phyloP scores from a whole-genome alignment of 139 green algal genomes.

The Coccomyxa sp. region DNA sequence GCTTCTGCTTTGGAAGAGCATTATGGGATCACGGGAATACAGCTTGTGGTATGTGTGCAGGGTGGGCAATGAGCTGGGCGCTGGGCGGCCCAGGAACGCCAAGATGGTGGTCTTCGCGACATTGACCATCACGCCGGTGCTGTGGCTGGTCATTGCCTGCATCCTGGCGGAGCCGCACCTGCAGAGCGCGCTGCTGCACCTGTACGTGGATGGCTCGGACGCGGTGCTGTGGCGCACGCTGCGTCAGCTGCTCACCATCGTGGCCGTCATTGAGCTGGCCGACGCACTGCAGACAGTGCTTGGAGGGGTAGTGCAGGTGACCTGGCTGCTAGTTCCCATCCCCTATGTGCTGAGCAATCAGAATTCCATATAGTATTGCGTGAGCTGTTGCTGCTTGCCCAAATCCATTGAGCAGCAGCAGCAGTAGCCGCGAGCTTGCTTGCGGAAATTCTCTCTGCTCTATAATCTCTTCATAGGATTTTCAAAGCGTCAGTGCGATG shows the following conservation, averaged over 20 bases:
- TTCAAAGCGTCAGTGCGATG: no score
- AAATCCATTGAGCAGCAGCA: no score
- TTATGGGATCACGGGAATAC: no score
- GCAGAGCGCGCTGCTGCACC: conserved; percentile 23
- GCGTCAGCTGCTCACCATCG: conserved; percentile 36
- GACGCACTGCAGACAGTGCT: conserved; percentile 45
- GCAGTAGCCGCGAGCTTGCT: no score
- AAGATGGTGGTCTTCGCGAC: conserved; percentile 21
- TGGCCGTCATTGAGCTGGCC: conserved; percentile 38
- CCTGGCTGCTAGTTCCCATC: not conserved
- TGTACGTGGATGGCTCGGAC: conserved; percentile 36
- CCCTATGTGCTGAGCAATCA: no score
- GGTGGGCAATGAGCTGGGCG: conserved; percentile 44
- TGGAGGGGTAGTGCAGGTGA: conserved; percentile 30
- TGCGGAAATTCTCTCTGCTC: no score
- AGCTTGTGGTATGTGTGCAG: no score
- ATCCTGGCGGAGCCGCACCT: conserved; percentile 31
- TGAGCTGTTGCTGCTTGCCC: no score
- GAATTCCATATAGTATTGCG: no score
- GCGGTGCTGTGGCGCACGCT: conserved; percentile 30
- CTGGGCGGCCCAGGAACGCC: conserved; percentile 14
- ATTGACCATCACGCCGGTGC: conserved; percentile 15
- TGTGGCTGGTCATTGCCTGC: conserved; percentile 29
- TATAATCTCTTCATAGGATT: no score
- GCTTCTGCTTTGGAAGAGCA: no score